Evolutionary conservation across 345 rosid genomes (phyloP), one percentile per base, ranked within the genome.

Genomic region (Durio zibethinus): DNA sequence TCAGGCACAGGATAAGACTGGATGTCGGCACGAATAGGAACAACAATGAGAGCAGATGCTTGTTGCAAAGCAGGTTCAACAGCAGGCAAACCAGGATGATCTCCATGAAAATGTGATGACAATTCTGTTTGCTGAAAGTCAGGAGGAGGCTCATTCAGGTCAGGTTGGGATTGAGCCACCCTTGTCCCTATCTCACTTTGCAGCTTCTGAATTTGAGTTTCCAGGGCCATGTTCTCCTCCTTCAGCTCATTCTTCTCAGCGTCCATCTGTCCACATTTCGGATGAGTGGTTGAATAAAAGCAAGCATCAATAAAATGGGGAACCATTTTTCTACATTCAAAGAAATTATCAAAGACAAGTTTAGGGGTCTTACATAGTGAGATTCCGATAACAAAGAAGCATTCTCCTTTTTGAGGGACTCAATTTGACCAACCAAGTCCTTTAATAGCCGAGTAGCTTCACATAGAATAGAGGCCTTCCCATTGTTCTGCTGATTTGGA

Each of bases 371-470:
- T 87, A 93, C 98, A 73, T 96, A 93, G 77, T 62, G 85, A 81
- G 98, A 91, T 77, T 96, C 98, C 4, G 97, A 92, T 71, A 89
- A 33, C 42, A 96, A 85, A 64, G 91, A 79, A 56, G 80, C 76
- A 35, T 90, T 87, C 80, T 96, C 99, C 87, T 91, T 88, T 72
- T 85, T 86, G 75, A 96, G 94, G 36, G 83, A 72, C 48, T 93
- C 94, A n/a, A 92, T 92, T 86, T 91, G 94, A 75, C 81, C 84
- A 78, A 81, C 76, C 75, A 88, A 83, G 33, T 92, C 97, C 80
- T 92, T 96, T 85, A 96, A 83, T 50, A 90, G 76, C 59, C 92
- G 88, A 79, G 94, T 78, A 52, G 97, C 89, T 89, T 96, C 98
- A 18, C 82, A 64, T n/a, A 96, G 61, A 79, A 89, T 80, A 6